phyloP scores from a whole-genome alignment of 140 eudicot species.

The Anethum foeniculum region DNA sequence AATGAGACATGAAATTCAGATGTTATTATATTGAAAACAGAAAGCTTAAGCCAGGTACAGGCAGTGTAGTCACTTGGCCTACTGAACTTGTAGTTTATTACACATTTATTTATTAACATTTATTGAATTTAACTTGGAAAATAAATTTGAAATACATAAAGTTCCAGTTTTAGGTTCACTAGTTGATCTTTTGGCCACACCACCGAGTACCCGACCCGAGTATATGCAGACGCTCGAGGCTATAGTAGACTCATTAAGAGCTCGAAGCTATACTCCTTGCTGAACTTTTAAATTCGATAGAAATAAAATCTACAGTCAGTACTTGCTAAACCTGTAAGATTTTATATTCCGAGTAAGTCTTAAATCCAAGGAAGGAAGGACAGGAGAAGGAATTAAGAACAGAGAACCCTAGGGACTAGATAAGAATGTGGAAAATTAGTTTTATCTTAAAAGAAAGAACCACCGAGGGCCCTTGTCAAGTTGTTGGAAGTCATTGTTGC shows the following conservation, averaged over 20 bases:
- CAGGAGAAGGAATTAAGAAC: not conserved
- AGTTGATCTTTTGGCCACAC: too few relatives aligned
- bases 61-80: not conserved
- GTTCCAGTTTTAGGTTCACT: too few relatives aligned
- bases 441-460: constrained; percentile 20
- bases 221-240: too few relatives aligned
- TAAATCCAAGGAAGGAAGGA: not conserved
- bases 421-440: constrained; percentile 26
- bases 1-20: not conserved
- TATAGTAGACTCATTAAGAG: too few relatives aligned
- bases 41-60: not conserved
- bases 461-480: constrained; percentile 31
- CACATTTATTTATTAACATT: too few relatives aligned
- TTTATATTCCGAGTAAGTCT: not conserved
- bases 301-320: not conserved
- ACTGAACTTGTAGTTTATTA: too few relatives aligned
- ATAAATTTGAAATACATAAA: not conserved
- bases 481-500: constrained; percentile 36
- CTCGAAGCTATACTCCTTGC: too few relatives aligned
- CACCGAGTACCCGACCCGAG: not conserved
- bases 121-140: not conserved
- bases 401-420: constrained; percentile 17
- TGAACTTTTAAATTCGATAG: not conserved
- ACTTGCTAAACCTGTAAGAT: not conserved
- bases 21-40: not conserved